Evolutionary conservation across 2,329 filamentous ascomycete genomes (phyloP).

Genomic region (Chrysosporium queenslandicum): DNA sequence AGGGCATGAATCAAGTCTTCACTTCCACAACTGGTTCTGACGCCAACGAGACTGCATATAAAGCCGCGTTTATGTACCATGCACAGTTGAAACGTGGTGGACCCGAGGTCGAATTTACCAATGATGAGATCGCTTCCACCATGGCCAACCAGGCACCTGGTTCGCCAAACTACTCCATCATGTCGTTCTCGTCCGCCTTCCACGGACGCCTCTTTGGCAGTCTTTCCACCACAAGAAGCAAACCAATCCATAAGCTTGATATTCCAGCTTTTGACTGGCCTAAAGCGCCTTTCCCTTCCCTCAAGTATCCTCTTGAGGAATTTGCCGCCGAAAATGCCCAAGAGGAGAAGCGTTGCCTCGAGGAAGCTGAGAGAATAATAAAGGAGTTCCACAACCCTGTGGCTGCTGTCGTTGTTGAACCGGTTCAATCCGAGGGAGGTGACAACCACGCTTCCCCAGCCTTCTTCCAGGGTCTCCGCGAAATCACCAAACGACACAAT

Average conservation of each 20-base stretch:
- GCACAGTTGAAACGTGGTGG: constrained; percentile 73
- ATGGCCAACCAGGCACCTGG: constrained; percentile 79
- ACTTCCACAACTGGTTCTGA: constrained; percentile 83
- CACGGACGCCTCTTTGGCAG: constrained; percentile 84
- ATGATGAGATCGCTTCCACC: constrained; percentile 60
- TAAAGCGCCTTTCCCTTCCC: constrained; percentile 70
- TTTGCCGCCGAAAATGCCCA: constrained; percentile 70
- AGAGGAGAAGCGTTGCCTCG: constrained; percentile 69
- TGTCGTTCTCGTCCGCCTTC: constrained; percentile 82
- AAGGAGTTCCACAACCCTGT: constrained; percentile 68
- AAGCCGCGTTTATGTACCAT: constrained; percentile 90
- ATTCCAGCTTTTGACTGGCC: constrained; percentile 95
- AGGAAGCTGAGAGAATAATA: constrained; percentile 74
- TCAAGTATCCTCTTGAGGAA: constrained; percentile 79
- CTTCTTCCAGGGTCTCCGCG: constrained; percentile 78
- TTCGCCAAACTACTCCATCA: constrained; percentile 67
- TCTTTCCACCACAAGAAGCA: constrained; percentile 79
- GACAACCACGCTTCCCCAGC: constrained; percentile 84
- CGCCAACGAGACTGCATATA: constrained; percentile 90
- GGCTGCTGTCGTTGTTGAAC: constrained; percentile 75
- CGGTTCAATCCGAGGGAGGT: constrained; percentile 85
- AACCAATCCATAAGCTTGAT: constrained; percentile 89
- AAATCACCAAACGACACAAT: constrained; percentile 55
- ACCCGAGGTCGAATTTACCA: constrained; percentile 63
- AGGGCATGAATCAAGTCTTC: constrained; percentile 79